These are phyloP conservation scores for Didymella arachidicola DNA, from an alignment of 2,329 filamentous ascomycete genomes.

Conservation along the genomic window DNA sequence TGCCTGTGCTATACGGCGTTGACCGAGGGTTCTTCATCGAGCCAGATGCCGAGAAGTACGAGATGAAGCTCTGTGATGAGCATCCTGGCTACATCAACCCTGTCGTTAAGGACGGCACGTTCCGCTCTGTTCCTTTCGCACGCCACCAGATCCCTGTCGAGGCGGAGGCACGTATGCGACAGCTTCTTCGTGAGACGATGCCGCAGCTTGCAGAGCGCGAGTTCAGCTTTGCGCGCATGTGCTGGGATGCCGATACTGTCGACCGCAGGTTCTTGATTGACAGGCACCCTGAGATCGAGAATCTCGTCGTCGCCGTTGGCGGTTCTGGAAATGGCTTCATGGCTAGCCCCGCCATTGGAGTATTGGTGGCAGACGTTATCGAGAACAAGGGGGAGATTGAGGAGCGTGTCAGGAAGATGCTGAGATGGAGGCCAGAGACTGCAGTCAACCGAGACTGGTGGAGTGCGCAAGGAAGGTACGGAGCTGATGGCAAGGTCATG, in stretches of 20 bases:
- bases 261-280: constrained; percentile 64
- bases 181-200: constrained; percentile 61
- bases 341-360: constrained; percentile 61
- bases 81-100: constrained; percentile 65
- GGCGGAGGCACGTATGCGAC: constrained; percentile 57
- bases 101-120: constrained; percentile 39
- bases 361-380: constrained; percentile 59
- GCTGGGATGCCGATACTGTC: constrained; percentile 65
- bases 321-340: constrained; percentile 63
- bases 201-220: constrained; percentile 60
- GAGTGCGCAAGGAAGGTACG: constrained; percentile 59
- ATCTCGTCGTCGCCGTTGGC: constrained; percentile 59
- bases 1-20: constrained; percentile 61
- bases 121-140: constrained; percentile 52
- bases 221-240: constrained; percentile 61
- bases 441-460: constrained; percentile 57
- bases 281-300: constrained; percentile 55
- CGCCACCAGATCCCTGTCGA: constrained; percentile 57
- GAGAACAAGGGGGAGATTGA: constrained; percentile 54
- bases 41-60: constrained; percentile 54
- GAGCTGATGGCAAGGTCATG: constrained; percentile 58
- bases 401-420: constrained; percentile 52
- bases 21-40: constrained; percentile 61
- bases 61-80: constrained; percentile 63
- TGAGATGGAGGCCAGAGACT: constrained; percentile 62